These are phyloP conservation scores for Cordia subcordata DNA, from an alignment of 257 asterid species.

Conservation along the genomic window DNA sequence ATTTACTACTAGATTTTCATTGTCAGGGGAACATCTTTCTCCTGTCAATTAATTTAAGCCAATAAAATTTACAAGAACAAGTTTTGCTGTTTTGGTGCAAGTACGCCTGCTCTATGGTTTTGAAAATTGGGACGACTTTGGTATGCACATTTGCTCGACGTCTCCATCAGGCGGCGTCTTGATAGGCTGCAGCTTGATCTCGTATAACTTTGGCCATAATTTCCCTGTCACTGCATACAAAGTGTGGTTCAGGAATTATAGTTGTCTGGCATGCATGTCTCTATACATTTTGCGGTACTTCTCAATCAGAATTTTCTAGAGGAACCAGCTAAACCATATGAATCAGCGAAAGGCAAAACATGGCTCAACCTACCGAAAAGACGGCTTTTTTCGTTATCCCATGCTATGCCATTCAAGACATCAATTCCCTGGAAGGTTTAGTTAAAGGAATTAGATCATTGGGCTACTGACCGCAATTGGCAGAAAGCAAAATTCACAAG, in stretches of 20 bases:
- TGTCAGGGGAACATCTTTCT: too few species aligned
- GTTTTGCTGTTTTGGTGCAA: neutral
- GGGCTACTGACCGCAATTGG: neutral
- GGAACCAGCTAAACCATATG: neutral
- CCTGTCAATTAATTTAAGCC: too few species aligned
- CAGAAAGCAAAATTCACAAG: conserved; percentile 1
- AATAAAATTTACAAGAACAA: too few species aligned
- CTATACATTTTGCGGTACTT: neutral
- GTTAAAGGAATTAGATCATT: conserved; percentile 4
- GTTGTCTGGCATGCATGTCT: too few species aligned
- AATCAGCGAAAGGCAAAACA: neutral
- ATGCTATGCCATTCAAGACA: conserved; percentile 93
- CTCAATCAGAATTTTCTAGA: neutral
- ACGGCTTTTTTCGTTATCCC: conserved; percentile 63
- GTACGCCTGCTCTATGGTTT: neutral
- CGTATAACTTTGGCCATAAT: conserved; percentile 38
- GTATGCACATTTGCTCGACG: conserved; percentile 27
- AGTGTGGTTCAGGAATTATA: neutral
- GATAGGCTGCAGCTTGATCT: conserved; percentile 31
- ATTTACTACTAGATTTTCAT: too few species aligned
- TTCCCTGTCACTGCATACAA: conserved; percentile 37
- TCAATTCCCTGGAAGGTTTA: conserved; percentile 56
- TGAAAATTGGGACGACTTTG: neutral
- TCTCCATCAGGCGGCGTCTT: conserved; percentile 28
- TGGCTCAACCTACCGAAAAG: conserved; percentile 45